phyloP scores from a whole-genome alignment of 768 basidiomycete genomes.

The Sporobolomyces phaffii region DNA sequence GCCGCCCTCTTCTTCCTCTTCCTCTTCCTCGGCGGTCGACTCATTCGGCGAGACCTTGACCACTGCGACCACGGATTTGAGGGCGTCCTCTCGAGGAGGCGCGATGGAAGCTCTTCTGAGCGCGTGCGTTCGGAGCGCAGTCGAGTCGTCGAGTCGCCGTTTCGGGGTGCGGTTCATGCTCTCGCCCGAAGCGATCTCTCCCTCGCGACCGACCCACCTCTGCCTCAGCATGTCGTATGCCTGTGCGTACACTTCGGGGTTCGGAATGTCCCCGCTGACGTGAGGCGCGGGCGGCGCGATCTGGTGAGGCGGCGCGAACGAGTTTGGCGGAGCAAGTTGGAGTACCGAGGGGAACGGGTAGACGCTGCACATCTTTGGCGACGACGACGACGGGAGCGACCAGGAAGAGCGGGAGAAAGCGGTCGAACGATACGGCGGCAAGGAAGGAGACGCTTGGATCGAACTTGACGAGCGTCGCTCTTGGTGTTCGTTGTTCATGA shows the following conservation, averaged over 20 bases:
- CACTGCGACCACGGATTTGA: neutral
- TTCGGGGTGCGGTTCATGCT: neutral
- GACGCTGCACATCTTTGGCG: too few species aligned
- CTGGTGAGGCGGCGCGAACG: neutral
- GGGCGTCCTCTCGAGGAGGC: too few species aligned
- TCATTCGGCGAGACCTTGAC: neutral
- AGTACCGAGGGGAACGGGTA: neutral
- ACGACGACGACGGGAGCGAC: neutral
- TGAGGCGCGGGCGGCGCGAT: neutral
- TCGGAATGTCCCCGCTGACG: neutral
- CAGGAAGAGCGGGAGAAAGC: neutral
- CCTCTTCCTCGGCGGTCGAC: neutral
- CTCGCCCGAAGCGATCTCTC: neutral
- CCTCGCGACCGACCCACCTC: neutral
- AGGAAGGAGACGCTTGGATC: constrained; percentile 1
- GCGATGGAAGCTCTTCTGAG: neutral
- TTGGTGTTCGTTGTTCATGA: too few species aligned
- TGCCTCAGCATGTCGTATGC: constrained; percentile 12
- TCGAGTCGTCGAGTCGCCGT: neutral
- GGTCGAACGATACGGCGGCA: neutral
- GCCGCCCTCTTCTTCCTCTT: neutral
- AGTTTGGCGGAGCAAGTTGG: too few species aligned
- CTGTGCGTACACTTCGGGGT: constrained; percentile 8
- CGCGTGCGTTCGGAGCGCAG: neutral
- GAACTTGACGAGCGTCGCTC: neutral